These are phyloP conservation scores for Eucalyptus tenuipes DNA, from an alignment of 345 rosid species.

Conservation along the genomic window DNA sequence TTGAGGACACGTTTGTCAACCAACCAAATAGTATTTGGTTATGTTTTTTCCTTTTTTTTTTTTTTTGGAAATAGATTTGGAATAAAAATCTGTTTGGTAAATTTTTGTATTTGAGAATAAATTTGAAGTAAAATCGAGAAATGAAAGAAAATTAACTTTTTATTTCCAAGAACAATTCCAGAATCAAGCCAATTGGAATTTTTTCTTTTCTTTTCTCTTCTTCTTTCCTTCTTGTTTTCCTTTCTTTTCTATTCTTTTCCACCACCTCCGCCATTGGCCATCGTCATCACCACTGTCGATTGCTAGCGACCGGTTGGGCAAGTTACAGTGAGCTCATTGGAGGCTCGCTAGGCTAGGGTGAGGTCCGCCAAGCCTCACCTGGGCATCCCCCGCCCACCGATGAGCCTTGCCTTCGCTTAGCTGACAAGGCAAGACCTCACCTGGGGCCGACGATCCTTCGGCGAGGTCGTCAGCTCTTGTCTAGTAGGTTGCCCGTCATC, in stretches of 20 bases:
- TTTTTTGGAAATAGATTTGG: fast-evolving
- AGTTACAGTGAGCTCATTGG: fast-evolving
- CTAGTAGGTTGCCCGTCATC: fast-evolving
- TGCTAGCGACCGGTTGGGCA: fast-evolving
- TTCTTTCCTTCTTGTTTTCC: too few species aligned
- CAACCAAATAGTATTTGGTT: fast-evolving
- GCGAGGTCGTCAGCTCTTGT: fast-evolving
- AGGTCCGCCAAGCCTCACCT: fast-evolving
- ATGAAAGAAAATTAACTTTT: fast-evolving
- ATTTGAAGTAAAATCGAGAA: fast-evolving
- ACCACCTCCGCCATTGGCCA: fast-evolving
- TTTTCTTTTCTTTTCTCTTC: too few species aligned
- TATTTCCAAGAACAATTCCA: fast-evolving
- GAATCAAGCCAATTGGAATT: too few species aligned
- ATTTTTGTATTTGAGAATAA: fast-evolving
- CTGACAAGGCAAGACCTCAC: too few species aligned
- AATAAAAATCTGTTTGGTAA: fast-evolving
- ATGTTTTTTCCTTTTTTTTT: fast-evolving
- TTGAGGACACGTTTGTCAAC: background rate
- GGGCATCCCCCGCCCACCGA: fast-evolving
- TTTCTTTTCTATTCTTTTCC: too few species aligned
- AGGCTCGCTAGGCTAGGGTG: fast-evolving
- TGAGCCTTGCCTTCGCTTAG: too few species aligned
- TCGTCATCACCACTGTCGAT: fast-evolving
- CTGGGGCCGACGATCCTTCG: fast-evolving